These are phyloP conservation scores for Cephalotrichum gorgonifer DNA, from an alignment of 2,329 filamentous ascomycete species.

Conservation along the genomic window DNA sequence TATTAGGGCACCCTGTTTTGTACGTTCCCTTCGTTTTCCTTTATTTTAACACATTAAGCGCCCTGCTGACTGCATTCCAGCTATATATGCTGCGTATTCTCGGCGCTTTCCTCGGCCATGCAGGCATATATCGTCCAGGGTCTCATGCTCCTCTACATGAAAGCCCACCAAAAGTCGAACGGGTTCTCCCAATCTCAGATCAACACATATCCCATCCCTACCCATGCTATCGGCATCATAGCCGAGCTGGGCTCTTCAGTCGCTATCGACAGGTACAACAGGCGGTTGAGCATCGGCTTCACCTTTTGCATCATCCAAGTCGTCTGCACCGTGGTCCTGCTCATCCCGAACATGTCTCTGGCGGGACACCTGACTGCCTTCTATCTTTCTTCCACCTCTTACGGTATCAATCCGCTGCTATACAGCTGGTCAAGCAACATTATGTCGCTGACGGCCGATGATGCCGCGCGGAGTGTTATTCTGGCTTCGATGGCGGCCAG, in stretches of 20 bases:
- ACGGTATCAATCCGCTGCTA: slow-evolving; percentile 16
- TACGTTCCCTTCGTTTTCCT: slow-evolving; percentile 7
- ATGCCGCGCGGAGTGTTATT: slow-evolving; percentile 26
- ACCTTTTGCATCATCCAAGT: slow-evolving; percentile 11
- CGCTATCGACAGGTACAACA: slow-evolving; percentile 12
- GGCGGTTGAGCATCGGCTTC: slow-evolving; percentile 10
- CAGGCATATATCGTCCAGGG: slow-evolving; percentile 13
- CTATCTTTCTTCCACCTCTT: slow-evolving; percentile 13
- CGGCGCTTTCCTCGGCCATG: slow-evolving; percentile 12
- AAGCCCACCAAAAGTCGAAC: slow-evolving; percentile 8
- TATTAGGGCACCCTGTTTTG: slow-evolving; percentile 16
- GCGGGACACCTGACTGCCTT: slow-evolving; percentile 12
- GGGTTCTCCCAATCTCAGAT: slow-evolving; percentile 13
- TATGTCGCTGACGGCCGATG: slow-evolving; percentile 18
- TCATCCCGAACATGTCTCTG: slow-evolving; percentile 11
- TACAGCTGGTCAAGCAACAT: slow-evolving; percentile 17
- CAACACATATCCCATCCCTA: slow-evolving; percentile 15
- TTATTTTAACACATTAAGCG: neutral
- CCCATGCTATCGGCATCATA: slow-evolving; percentile 15
- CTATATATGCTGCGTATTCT: slow-evolving; percentile 27
- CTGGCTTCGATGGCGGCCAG: slow-evolving; percentile 29
- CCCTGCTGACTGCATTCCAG: slow-evolving; percentile 8
- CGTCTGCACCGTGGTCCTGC: slow-evolving; percentile 10
- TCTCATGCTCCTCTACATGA: slow-evolving; percentile 15
- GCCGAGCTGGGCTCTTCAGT: slow-evolving; percentile 13